phyloP scores from a whole-genome alignment of 2,329 filamentous ascomycete species.

The Fusarium sp. region DNA sequence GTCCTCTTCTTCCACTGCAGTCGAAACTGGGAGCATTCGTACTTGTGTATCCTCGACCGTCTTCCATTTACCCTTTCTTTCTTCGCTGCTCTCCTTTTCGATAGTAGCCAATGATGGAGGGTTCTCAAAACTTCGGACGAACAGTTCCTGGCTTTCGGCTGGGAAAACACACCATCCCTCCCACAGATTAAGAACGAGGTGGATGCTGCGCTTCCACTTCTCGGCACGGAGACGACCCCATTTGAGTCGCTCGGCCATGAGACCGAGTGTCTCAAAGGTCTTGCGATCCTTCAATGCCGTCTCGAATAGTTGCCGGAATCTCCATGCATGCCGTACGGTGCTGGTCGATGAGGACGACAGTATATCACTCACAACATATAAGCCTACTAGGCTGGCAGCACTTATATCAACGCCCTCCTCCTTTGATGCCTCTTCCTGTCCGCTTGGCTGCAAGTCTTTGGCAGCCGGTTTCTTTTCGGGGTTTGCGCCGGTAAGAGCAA shows the following conservation, averaged over 20 bases:
- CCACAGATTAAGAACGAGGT: conserved; percentile 76
- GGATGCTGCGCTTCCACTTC: conserved; percentile 84
- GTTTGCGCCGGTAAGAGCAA: conserved; percentile 78
- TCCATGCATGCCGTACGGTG: conserved; percentile 85
- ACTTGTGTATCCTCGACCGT: conserved; percentile 55
- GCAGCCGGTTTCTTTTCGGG: conserved; percentile 60
- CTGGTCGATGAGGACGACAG: conserved; percentile 81
- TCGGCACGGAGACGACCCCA: conserved; percentile 88
- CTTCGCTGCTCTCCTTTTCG: conserved; percentile 43
- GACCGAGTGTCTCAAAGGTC: conserved; percentile 80
- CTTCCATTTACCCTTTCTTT: conserved; percentile 62
- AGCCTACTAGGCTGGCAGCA: conserved; percentile 78
- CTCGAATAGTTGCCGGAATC: conserved; percentile 85
- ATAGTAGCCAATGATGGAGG: conserved; percentile 63
- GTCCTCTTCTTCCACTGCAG: conserved; percentile 55
- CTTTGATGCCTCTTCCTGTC: conserved; percentile 53
- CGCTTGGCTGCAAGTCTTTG: conserved; percentile 47
- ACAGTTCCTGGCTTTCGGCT: conserved; percentile 76
- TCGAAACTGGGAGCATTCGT: conserved; percentile 39
- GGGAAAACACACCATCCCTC: conserved; percentile 80
- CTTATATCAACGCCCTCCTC: conserved; percentile 71
- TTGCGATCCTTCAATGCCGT: conserved; percentile 73
- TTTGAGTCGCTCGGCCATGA: conserved; percentile 74
- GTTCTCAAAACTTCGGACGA: conserved; percentile 77
- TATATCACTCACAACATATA: conserved; percentile 84